Evolutionary conservation across 768 basidiomycete genomes (phyloP), one percentile per base, ranked within the genome.

Genomic region (Vararia minispora): DNA sequence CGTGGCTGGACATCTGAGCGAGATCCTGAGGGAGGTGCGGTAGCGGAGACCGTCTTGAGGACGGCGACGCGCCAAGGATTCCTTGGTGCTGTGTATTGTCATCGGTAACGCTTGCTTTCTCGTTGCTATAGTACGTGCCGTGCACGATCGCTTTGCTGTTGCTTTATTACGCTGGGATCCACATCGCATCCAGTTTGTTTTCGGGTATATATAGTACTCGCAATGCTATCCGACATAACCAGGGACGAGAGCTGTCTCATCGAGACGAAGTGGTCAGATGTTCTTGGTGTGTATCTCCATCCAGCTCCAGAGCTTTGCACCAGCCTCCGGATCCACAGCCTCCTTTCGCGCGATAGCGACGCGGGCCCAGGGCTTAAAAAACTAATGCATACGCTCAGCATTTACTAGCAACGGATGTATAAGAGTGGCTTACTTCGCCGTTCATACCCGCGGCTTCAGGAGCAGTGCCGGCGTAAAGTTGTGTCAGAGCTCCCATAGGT

Each of bases 1-100:
- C 27, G 67, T 88, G 12, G 76, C 74, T 1, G 61, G 81, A 42
- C 77, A 41, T 26, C 37, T 48, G 28, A 48, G 37, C 18, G 41
- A 43, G 12, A 29, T 48, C 37, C 32, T 48, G 16, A 45, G 43
- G 39, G 39, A 28, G 18, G 43, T 37, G 26, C 37, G 41, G 22
- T 29, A 28, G 21, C 27, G 27, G 6, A n/a, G n/a, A n/a, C n/a
- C n/a, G n/a, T n/a, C n/a, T n/a, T n/a, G n/a, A n/a, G n/a, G n/a
- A n/a, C n/a, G n/a, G n/a, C n/a, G n/a, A n/a, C n/a, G n/a, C n/a
- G n/a, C n/a, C n/a, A n/a, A n/a, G n/a, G n/a, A n/a, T n/a, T n/a
- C n/a, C n/a, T n/a, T n/a, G n/a, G n/a, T n/a, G n/a, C n/a, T n/a
- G n/a, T n/a, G n/a, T n/a, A n/a, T n/a, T n/a, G n/a, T n/a, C n/a